Percentiles rank a stretch among this genome's conserved stretches.
Evolutionary conservation across 345 rosid genomes (phyloP).

Genomic region (Arabis hirsuta): DNA sequence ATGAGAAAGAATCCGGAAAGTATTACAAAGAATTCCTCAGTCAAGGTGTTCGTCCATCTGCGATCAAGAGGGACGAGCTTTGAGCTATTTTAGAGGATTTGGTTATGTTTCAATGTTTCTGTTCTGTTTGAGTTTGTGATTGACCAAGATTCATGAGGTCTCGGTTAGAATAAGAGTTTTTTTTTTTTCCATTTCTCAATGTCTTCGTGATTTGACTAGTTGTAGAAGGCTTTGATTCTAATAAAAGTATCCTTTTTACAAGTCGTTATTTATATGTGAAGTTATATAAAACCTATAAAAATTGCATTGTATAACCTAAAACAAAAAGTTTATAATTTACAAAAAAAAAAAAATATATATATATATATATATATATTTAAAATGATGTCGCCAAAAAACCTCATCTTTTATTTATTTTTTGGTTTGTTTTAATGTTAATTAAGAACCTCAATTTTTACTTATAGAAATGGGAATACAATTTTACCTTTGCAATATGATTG

Average conservation of each 20-base stretch:
- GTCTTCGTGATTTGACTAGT: background rate
- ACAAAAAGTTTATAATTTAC: no score
- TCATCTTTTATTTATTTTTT: no score
- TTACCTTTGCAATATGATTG: no score
- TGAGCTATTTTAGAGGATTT: background rate
- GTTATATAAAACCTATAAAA: background rate
- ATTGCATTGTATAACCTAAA: no score
- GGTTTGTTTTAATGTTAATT: no score
- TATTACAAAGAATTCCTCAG: slow-evolving; percentile 14
- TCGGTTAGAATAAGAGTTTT: slow-evolving; percentile 26
- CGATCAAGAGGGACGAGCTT: slow-evolving; percentile 29
- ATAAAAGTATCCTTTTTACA: background rate
- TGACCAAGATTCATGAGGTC: slow-evolving; percentile 25
- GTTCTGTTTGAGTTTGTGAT: background rate
- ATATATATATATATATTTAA: no score
- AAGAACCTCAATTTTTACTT: no score
- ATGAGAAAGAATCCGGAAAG: slow-evolving; percentile 45
- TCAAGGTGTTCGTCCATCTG: slow-evolving; percentile 18
- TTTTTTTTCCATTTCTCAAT: background rate
- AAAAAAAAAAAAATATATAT: no score
- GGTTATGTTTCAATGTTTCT: background rate
- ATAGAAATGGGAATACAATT: no score
- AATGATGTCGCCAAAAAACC: no score
- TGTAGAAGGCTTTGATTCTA: background rate
- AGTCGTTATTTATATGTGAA: background rate